Evolutionary conservation across 495 filamentous ascomycete genomes (phyloP).

Genomic region (Talaromyces ruber): DNA sequence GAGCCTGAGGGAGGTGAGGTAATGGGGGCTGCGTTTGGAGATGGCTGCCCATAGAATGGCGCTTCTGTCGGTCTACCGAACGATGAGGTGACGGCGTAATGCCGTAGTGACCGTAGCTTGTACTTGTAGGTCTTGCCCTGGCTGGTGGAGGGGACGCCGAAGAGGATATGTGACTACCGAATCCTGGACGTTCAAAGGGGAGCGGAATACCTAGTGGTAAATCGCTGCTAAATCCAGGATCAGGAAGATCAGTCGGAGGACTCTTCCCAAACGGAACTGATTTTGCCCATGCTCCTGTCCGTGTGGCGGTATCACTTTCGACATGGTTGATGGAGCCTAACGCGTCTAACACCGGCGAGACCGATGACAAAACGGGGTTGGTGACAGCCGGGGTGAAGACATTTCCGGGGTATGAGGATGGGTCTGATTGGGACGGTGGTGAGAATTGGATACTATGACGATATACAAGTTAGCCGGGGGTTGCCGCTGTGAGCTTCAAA

Average conservation of each 20-base stretch:
- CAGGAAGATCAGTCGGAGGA: constrained; percentile 34
- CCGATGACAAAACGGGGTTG: constrained; percentile 30
- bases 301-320: constrained; percentile 26
- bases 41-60: constrained; percentile 35
- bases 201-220: constrained; percentile 35
- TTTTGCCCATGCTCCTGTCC: constrained; percentile 41
- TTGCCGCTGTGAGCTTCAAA: background rate
- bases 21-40: constrained; percentile 51
- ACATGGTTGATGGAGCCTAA: constrained; percentile 24
- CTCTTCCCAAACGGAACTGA: constrained; percentile 42
- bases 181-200: constrained; percentile 33
- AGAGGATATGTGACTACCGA: constrained; percentile 33
- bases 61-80: constrained; percentile 32
- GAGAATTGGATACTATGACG: constrained; percentile 20
- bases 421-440: constrained; percentile 22
- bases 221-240: constrained; percentile 32
- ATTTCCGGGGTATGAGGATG: constrained; percentile 27
- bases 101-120: constrained; percentile 31
- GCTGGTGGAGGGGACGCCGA: constrained; percentile 38
- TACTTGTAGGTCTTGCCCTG: constrained; percentile 29
- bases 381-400: constrained; percentile 16
- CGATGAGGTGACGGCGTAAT: constrained; percentile 30
- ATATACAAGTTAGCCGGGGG: background rate
- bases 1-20: constrained; percentile 73
- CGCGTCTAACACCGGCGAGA: constrained; percentile 35